Base-by-base conservation (phyloP, 2,329 filamentous ascomycete genomes). In the Fusarium setosum region DNA sequence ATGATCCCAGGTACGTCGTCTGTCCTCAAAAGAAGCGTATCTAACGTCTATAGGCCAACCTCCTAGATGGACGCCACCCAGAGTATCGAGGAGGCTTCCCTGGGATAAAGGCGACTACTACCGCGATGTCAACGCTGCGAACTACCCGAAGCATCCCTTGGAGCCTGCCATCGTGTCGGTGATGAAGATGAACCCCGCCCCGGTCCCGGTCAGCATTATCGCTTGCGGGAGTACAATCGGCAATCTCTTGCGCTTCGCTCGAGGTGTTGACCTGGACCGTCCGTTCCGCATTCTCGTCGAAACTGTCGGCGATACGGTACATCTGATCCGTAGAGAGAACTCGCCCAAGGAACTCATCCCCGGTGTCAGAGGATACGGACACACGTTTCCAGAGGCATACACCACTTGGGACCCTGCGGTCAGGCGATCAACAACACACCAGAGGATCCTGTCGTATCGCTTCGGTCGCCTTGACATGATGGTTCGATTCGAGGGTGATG, bases 301-400 rank as follows among this genome's bases (percentile, higher is more conserved):
- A 60, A 72, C 79, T 0, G 75, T 91, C 2, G 78, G 82, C 2
- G 75, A 82, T 15, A 88, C 86, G 0, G 81, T 91, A 0, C 90
- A 92, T 75, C 83, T 93, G 47, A 74, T 89, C 12, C 85, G 90
- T 1, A 81, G 85, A 20, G 88, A 90, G 68, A 88, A 86, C 41
- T 83, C 84, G 0, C 87, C 89, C 0, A 83, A 74, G 1, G 86
- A 90, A 65, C 71, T 80, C 0, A 87, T 92, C 6, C 65, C 76
- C 0, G 80, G 80, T n/a, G 76, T 92, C 0, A 67, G 68, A 15
- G 90, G 90, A 0, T 91, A 82, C 66, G 89, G 90, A 0, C 89
- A 92, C 66, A 83, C 86, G 0, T 92, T 93, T 64, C 88, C 87
- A 0, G 87, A 91, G 45, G 80, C 81, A 1, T 89, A 91, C 69